A percentile compares a stretch with the other conserved stretches of the same genome.
Conservation (phyloP, 495 filamentous ascomycete species). For the Gamarada debralockiae region DNA sequence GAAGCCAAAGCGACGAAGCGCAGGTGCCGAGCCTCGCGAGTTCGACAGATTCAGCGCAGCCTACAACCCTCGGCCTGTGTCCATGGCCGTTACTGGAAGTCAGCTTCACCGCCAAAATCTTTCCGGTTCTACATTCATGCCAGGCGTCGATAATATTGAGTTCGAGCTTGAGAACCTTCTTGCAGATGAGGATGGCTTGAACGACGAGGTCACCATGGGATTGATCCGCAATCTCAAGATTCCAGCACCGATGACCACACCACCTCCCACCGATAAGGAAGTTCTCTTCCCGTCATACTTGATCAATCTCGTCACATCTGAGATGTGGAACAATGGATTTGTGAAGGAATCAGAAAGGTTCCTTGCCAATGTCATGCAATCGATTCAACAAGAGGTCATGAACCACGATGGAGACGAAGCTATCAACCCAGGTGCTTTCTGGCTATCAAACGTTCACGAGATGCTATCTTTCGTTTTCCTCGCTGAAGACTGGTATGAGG, state of each 20-base stretch:
- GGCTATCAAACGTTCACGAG: conserved; percentile 98
- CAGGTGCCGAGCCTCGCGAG: conserved; percentile 80
- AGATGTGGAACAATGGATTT: conserved; percentile 99
- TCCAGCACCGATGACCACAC: conserved; percentile 75
- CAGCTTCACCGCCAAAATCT: conserved; percentile 59
- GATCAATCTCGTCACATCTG: conserved; percentile 97
- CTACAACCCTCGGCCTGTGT: conserved; percentile 92
- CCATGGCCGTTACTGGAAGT: conserved; percentile 77
- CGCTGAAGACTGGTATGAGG: conserved; percentile 99
- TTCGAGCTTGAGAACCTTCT: conserved; percentile 89
- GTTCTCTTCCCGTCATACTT: conserved; percentile 97
- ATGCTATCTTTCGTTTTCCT: conserved; percentile 99
- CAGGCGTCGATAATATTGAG: conserved; percentile 84
- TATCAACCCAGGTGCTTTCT: conserved; percentile 96
- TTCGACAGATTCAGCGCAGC: conserved; percentile 83
- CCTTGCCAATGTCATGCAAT: conserved; percentile 98
- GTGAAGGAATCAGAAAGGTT: conserved; percentile 99
- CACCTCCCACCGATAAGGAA: conserved; percentile 93
- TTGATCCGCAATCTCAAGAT: conserved; percentile 96
- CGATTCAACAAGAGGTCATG: conserved; percentile 99
- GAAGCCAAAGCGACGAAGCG: conserved; percentile 94
- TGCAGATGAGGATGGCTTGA: conserved; percentile 90
- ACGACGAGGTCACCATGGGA: conserved; percentile 94
- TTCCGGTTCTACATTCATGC: conserved; percentile 65
- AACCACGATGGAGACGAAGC: conserved; percentile 96